A percentile compares a stretch with the other conserved stretches of the same genome.
phyloP scores from a whole-genome alignment of 2,329 filamentous ascomycete species.

The Hypoxylon sp. region DNA sequence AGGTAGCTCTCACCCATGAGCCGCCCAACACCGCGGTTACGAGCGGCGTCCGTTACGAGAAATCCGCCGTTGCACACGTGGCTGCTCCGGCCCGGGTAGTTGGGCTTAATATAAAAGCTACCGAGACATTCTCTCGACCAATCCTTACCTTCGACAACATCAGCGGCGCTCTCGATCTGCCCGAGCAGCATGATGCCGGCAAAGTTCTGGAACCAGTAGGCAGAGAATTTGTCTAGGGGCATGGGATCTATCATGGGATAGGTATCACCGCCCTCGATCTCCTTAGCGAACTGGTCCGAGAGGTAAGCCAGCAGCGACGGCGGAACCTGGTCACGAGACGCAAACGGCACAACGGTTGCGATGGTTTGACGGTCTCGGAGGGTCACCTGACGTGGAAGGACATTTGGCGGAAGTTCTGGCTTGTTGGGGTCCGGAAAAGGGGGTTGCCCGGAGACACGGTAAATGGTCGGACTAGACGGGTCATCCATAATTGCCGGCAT shows the following conservation, averaged over 20 bases:
- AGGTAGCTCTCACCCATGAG: constrained; percentile 84
- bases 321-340: constrained; percentile 82
- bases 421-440: constrained; percentile 75
- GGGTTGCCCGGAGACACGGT: constrained; percentile 75
- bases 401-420: constrained; percentile 76
- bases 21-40: constrained; percentile 81
- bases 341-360: constrained; percentile 87
- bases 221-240: constrained; percentile 79
- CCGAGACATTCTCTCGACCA: constrained; percentile 88
- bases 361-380: constrained; percentile 87
- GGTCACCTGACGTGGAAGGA: constrained; percentile 82
- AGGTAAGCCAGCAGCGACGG: constrained; percentile 81
- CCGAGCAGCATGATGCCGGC: constrained; percentile 89
- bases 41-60: constrained; percentile 79
- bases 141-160: constrained; percentile 73
- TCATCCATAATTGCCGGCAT: constrained; percentile 88
- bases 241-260: constrained; percentile 89
- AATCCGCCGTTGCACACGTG: constrained; percentile 92
- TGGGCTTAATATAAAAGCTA: constrained; percentile 95
- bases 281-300: constrained; percentile 86
- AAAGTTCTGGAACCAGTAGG: constrained; percentile 94
- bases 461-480: constrained; percentile 78
- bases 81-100: constrained; percentile 91
- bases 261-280: constrained; percentile 92
- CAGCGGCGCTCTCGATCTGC: constrained; percentile 74